These are phyloP conservation scores for Talaromyces ruber DNA, from an alignment of 495 filamentous ascomycete genomes.

Conservation along the genomic window DNA sequence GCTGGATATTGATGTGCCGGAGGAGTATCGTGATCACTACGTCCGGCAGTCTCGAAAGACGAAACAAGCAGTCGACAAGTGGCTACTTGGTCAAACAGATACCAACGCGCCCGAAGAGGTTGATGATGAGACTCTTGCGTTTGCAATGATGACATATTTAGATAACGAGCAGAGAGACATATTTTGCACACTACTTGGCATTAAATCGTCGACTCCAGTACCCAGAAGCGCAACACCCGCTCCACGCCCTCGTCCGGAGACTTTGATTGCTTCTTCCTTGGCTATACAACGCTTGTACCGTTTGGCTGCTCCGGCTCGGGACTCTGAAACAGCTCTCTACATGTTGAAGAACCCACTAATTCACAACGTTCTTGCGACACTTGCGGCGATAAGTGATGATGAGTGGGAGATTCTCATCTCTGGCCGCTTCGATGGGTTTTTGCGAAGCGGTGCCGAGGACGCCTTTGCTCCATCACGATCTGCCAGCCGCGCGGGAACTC, in stretches of 20 bases:
- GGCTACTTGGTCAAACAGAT: constrained; percentile 72
- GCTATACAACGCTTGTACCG: constrained; percentile 83
- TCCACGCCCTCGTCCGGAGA: constrained; percentile 53
- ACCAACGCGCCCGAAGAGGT: constrained; percentile 71
- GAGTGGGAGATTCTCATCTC: constrained; percentile 98
- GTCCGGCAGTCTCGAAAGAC: constrained; percentile 82
- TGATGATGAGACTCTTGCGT: constrained; percentile 85
- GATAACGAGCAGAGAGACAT: constrained; percentile 62
- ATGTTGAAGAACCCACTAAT: constrained; percentile 74
- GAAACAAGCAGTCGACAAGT: constrained; percentile 71
- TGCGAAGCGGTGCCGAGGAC: constrained; percentile 86
- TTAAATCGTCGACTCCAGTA: constrained; percentile 43
- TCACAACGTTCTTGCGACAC: constrained; percentile 79
- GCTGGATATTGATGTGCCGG: constrained; percentile 84
- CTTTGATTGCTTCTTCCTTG: constrained; percentile 60
- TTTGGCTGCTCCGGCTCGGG: constrained; percentile 59
- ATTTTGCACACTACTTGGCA: constrained; percentile 70
- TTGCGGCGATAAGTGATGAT: constrained; percentile 72
- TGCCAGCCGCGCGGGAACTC: constrained; percentile 35
- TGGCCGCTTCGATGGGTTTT: constrained; percentile 93
- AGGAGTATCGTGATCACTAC: constrained; percentile 84
- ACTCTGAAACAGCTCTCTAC: constrained; percentile 80
- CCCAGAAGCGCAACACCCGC: constrained; percentile 29
- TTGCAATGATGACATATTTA: constrained; percentile 86
- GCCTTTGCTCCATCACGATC: constrained; percentile 18